phyloP scores from a whole-genome alignment of 768 basidiomycete genomes.

The Naganishia randhawae region DNA sequence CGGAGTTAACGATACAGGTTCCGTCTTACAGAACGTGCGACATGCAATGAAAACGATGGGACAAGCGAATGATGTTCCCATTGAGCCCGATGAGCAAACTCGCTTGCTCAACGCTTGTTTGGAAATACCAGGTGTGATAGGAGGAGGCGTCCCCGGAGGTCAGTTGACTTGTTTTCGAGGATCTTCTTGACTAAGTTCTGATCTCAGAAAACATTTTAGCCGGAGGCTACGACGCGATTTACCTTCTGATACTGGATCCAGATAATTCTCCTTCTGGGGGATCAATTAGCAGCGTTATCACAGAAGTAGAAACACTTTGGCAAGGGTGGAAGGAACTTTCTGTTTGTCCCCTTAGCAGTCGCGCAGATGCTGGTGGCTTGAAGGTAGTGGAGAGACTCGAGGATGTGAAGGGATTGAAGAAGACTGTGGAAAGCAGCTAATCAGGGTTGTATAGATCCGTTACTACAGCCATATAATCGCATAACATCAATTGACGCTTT shows the following conservation, averaged over 20 bases:
- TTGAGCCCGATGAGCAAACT: conserved; percentile 87
- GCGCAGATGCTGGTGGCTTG: conserved; percentile 45
- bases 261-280: conserved; percentile 54
- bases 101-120: conserved; percentile 73
- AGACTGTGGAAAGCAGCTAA: conserved; percentile 23
- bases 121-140: conserved; percentile 73
- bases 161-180: conserved; percentile 42
- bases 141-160: conserved; percentile 97
- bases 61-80: conserved; percentile 66
- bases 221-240: conserved; percentile 95
- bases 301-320: conserved; percentile 48
- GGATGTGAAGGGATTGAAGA: conserved; percentile 30
- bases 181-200: not conserved
- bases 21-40: conserved; percentile 63
- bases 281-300: conserved; percentile 53
- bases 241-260: conserved; percentile 69
- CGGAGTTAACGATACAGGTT: not conserved
- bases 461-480: not conserved
- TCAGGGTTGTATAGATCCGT: not conserved
- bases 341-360: conserved; percentile 49
- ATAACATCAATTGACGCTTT: not conserved
- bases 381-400: conserved; percentile 25
- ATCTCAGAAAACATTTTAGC: conserved; percentile 55
- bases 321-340: conserved; percentile 50
- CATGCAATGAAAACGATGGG: conserved; percentile 82